These are phyloP conservation scores for Chloris gayana DNA, from an alignment of 176 grass and related monocot species.

Conservation along the genomic window DNA sequence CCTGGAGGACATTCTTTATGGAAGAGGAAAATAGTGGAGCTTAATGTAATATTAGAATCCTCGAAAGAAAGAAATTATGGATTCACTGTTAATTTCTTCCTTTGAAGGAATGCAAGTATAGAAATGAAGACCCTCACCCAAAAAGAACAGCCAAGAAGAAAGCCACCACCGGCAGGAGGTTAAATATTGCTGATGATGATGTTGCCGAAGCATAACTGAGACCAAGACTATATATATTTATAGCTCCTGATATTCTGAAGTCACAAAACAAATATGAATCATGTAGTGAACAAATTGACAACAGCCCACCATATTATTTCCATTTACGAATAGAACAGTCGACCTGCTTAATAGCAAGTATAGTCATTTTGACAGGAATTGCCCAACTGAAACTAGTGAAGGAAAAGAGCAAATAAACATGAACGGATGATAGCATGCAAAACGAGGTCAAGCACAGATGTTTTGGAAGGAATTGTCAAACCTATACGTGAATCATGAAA, in stretches of 20 bases:
- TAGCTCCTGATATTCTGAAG: constrained; percentile 42
- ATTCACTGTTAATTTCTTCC: not conserved
- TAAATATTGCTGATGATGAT: constrained; percentile 37
- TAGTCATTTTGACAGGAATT: not conserved
- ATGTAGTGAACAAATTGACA: not conserved
- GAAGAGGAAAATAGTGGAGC: not conserved
- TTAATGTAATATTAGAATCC: not conserved
- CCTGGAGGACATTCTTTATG: not conserved
- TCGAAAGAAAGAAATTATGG: not conserved
- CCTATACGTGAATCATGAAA: not conserved
- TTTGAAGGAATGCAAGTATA: not conserved
- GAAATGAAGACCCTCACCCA: constrained; percentile 6
- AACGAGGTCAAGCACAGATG: not conserved
- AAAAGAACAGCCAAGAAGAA: constrained; percentile 46
- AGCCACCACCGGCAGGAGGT: constrained; percentile 41
- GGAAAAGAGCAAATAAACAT: not conserved
- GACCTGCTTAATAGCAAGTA: not conserved
- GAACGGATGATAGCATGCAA: not conserved
- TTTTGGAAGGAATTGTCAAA: not conserved
- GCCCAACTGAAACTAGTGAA: not conserved
- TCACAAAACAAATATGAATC: not conserved
- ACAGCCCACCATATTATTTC: not conserved
- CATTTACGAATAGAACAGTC: constrained; percentile 8
- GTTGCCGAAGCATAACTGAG: constrained; percentile 50
- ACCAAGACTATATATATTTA: constrained; percentile 45